Conservation (phyloP, 192 early-diverging fungal genomes). For the Coemansia sp. region DNA sequence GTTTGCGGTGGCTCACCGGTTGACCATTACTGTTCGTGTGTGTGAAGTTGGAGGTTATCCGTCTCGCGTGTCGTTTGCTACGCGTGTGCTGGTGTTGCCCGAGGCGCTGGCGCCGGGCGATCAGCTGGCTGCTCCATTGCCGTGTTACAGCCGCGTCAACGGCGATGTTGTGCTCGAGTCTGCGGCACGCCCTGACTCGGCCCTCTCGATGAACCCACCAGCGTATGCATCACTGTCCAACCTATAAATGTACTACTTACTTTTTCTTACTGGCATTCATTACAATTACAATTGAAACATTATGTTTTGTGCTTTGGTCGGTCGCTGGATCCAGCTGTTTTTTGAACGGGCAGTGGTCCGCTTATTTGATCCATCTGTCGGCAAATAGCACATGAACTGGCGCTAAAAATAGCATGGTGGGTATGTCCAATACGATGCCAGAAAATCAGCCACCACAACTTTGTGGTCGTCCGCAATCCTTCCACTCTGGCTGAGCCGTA, state of each 20-base stretch:
- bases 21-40: constrained; percentile 21
- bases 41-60: constrained; percentile 13
- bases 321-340: no score
- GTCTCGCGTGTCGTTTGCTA: constrained; percentile 10
- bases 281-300: no score
- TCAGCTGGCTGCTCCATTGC: constrained; percentile 15
- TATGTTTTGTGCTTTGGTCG: background rate
- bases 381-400: no score
- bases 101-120: constrained; percentile 13
- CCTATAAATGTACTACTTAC: background rate
- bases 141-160: constrained; percentile 31
- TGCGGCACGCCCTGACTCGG: background rate
- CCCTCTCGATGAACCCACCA: constrained; percentile 3
- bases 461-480: no score
- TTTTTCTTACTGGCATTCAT: no score
- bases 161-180: constrained; percentile 32
- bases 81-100: constrained; percentile 38
- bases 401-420: no score
- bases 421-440: no score
- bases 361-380: no score
- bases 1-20: constrained; percentile 37
- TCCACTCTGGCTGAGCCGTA: no score
- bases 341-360: no score
- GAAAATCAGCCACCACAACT: no score
- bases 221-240: constrained; percentile 3